Evolutionary conservation across 2,329 filamentous ascomycete genomes (phyloP), one percentile per base, ranked within the genome.

Genomic region (Chaetomiaceae sp.): DNA sequence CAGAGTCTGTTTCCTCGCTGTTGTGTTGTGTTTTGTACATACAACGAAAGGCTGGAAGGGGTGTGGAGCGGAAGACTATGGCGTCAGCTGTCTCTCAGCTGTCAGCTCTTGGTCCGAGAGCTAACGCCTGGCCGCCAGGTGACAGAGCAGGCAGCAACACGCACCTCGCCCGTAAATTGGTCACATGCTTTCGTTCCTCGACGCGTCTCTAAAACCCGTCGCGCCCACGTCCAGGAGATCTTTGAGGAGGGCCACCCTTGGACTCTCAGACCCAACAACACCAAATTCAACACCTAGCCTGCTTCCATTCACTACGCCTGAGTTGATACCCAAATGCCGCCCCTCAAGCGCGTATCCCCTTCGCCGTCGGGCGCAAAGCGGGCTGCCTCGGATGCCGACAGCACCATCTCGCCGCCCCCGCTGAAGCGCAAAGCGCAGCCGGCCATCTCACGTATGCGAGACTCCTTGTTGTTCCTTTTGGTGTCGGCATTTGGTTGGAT

Each of bases 341-440:
- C 51, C 2, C 4, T 33, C 1, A 45, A 40, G 16, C 14, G 16
- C 4, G 13, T 33, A 7, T 33, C 16, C 3, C 13, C 34, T 0
- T n/a, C 48, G 1, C 12, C 50, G 13, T 19, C 51, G 4, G 34
- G 39, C 8, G 50, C 20, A 19, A 65, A 65, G 39, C 62, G 63
- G 8, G 44, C 54, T 1, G 55, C 58, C 2, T 40, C 59, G 10
- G 58, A 57, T 13, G 54, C 61, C 45, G 71, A 73, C 34, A 67
- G 66, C 23, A 60, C 73, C 17, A 70, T 81, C 50, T 81, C 78
- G 34, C 78, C 78, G 12, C 78, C 78, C 10, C 73, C 72, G 0
- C 23, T 74, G 53, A 81, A 80, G 60, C 73, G 77, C 33, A 77
- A 75, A 55, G 59, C 74, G 9, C 74, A 78, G 58, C 76, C 73